These are phyloP conservation scores for Cajanus cajan DNA, from an alignment of 306 rosid genomes.

Conservation along the genomic window DNA sequence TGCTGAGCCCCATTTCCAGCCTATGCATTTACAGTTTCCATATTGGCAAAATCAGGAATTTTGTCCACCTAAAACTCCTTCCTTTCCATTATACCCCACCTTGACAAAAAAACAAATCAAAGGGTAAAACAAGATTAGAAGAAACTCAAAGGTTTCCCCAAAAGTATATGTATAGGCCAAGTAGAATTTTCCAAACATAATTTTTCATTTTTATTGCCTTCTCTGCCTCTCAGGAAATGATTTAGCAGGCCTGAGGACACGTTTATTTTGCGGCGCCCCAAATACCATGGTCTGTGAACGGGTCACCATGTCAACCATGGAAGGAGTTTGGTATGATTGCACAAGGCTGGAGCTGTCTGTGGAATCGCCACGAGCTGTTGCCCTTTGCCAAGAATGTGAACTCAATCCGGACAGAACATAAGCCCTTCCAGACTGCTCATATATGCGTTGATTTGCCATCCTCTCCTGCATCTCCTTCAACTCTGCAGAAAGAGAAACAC, in stretches of 20 bases:
- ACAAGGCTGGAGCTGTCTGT: slow-evolving; percentile 70
- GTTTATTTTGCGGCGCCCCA: slow-evolving; percentile 46
- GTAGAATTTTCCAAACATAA: slow-evolving; percentile 25
- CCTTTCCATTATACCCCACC: slow-evolving; percentile 45
- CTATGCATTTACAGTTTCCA: slow-evolving; percentile 50
- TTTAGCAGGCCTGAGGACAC: slow-evolving; percentile 54
- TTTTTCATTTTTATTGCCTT: slow-evolving; percentile 34
- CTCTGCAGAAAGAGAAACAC: slow-evolving; percentile 67
- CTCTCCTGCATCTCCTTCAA: slow-evolving; percentile 93
- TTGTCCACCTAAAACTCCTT: slow-evolving; percentile 47
- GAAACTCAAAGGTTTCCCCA: slow-evolving; percentile 38
- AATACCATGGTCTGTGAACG: slow-evolving; percentile 75
- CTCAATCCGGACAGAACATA: slow-evolving; percentile 92
- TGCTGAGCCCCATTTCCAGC: slow-evolving; percentile 35
- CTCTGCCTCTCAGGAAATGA: slow-evolving; percentile 63
- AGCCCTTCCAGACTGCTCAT: slow-evolving; percentile 96
- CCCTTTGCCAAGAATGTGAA: slow-evolving; percentile 97
- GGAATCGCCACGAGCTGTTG: slow-evolving; percentile 91
- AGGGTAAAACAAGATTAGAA: slow-evolving; percentile 25
- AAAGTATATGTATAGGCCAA: slow-evolving; percentile 30
- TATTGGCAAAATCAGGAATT: slow-evolving; percentile 46
- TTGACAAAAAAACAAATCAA: slow-evolving; percentile 29
- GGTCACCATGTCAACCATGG: slow-evolving; percentile 90
- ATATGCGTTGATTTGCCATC: slow-evolving; percentile 76
- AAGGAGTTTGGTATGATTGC: slow-evolving; percentile 87